These are phyloP conservation scores for Ganoderma boninense DNA, from an alignment of 1,284 basidiomycete species.

Conservation along the genomic window DNA sequence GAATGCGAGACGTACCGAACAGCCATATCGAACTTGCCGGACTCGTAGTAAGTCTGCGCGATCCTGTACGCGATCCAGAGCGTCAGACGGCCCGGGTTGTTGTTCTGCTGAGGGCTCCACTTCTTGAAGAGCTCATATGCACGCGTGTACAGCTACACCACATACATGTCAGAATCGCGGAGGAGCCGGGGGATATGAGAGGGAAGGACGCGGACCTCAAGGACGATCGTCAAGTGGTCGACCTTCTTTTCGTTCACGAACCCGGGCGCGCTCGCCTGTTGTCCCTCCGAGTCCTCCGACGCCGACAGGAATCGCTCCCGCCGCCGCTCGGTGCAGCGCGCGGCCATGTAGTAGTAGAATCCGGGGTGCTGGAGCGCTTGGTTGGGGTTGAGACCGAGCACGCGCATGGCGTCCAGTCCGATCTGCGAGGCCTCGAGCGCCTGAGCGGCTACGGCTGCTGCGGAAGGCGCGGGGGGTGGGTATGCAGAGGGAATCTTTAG, in stretches of 20 bases:
- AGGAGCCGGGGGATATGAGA: too few species aligned
- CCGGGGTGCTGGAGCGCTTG: conserved; percentile 88
- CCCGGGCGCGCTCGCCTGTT: conserved; percentile 56
- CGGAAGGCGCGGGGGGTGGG: conserved; percentile 38
- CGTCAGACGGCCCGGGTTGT: conserved; percentile 75
- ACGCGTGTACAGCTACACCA: conserved; percentile 82
- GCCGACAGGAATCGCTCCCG: conserved; percentile 71
- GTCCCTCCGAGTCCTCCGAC: conserved; percentile 61
- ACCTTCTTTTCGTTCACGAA: conserved; percentile 90
- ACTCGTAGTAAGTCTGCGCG: conserved; percentile 81
- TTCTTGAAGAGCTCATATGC: conserved; percentile 91
- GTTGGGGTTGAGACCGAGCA: conserved; percentile 71
- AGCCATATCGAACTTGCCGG: conserved; percentile 84
- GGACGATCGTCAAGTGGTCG: conserved; percentile 81
- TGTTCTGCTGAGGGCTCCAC: conserved; percentile 54
- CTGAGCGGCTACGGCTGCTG: conserved; percentile 40
- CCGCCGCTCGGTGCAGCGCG: conserved; percentile 81
- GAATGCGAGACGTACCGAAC: conserved; percentile 64
- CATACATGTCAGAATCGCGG: background rate
- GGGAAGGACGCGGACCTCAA: conserved; percentile 69
- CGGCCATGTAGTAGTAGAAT: conserved; percentile 91
- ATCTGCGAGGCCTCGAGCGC: conserved; percentile 45
- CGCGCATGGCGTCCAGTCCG: conserved; percentile 61
- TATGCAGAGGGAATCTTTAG: conserved; percentile 70
- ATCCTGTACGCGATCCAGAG: conserved; percentile 89